Evolutionary conservation across 768 basidiomycete genomes (phyloP), one percentile per base, ranked within the genome.

Genomic region (Cystobasidium tubakii): DNA sequence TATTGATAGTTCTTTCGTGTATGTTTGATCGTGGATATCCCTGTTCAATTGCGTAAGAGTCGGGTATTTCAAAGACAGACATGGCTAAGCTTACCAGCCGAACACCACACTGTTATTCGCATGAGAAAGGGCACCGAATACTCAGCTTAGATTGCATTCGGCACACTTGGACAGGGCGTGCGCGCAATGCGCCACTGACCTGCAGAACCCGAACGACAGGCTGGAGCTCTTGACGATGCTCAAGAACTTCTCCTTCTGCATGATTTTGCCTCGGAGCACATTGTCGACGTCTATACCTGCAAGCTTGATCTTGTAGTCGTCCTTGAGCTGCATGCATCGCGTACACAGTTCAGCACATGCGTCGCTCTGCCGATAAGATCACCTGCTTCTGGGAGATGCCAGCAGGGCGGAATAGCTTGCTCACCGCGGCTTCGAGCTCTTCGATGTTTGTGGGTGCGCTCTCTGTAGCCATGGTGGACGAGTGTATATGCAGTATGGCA

Each of bases 1-100:
- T 74, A 99, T 90, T 17, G 88, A 84, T 13, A 98, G 86, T 81
- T 98, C 96, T 27, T 85, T 85, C 3, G 87, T 84, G 82, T 98
- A 97, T 2, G 90, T 86, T 0, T 84, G 76, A 80, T 98, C 96
- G 77, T 97, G 92, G 19, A 97, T 88, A 81, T 95, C 91, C 94
- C 91, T 92, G 62, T 90, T 90, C 29, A 36, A 36, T 29, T 43
- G 63, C 63, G 63, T 39, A 21, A 43, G 63, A 39, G 25, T 65
- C 39, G 21, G 21, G 12, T 29, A 31, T 10, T 27, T 6, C 31
- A 36, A 6, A 65, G 60, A 9, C 75, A 89, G 92, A 76, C 13
- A 53, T 17, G 27, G 21, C 62, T 65, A 67, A 74, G n/a, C 75
- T 21, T 54, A 57, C 55, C 76, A 78, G 10, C 77, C 79, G 53